Base-by-base conservation (phyloP, 345 rosid genomes). In the Limnanthes douglasii region DNA sequence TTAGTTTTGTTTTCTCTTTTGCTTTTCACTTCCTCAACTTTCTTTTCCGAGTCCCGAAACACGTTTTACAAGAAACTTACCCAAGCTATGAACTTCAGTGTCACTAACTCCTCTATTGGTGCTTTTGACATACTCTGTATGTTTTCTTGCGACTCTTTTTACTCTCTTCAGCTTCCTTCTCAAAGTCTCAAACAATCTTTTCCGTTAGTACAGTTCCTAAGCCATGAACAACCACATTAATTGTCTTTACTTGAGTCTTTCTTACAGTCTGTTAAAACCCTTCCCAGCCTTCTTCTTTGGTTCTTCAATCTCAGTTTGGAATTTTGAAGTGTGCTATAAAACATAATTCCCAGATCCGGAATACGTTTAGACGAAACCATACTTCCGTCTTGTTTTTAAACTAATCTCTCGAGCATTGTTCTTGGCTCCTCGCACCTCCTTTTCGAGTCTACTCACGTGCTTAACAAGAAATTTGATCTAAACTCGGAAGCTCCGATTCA, bases 401-500 rank as follows among this genome's bases (percentile, higher is more conserved):
- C 49, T 21, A 28, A 39, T 52, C 2, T 54, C 66, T 46, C 45
- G 76, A 41, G 48, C 61, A 46, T 39, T 47, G 16, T 40, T 59
- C 59, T 60, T 86, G 28, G 93, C 97, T 78, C 78, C 92, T 52
- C 50, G 57, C 31, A 86, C 81, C 59, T 86, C 94, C 54, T 39
- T 72, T 63, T 86, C 97, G 21, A 86, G 81, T 57, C 63, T 73
- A 17, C 84, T 59, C 73, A 64, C 54, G 62, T 59, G 86, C 65
- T 75, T 86, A 18, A 86, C 94, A 53, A 86, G 51, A 62, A 59
- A 70, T 65, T 81, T 82, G n/a, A 45, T 82, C 97, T 34, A 86
- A 40, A 69, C 88, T 73, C 0, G 73, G 94, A 50, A 86, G 48
- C 51, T 70, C 73, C 1, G 58, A 40, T 37, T 59, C 79, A 5